phyloP scores from a whole-genome alignment of 192 early-diverging fungal species.

The Backusella sp. region DNA sequence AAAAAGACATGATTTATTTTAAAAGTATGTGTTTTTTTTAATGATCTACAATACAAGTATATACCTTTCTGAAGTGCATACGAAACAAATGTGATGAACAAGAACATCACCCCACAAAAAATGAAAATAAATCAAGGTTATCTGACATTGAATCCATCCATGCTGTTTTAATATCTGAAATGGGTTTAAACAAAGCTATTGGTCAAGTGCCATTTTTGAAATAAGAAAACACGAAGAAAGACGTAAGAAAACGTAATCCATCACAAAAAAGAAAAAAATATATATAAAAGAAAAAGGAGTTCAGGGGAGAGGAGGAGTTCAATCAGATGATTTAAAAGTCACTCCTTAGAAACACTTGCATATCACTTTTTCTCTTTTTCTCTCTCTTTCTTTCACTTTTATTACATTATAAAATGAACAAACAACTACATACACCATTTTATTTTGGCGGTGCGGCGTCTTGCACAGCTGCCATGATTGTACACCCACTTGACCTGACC shows the following conservation, averaged over 20 bases:
- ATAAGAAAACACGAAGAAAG: background rate
- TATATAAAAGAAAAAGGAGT: background rate
- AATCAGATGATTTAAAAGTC: background rate
- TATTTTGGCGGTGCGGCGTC: conserved; percentile 51
- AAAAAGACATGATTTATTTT: no score
- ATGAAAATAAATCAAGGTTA: background rate
- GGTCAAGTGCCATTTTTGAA: background rate
- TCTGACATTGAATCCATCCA: background rate
- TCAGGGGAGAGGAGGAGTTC: background rate
- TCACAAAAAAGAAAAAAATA: background rate
- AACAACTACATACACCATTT: conserved; percentile 22
- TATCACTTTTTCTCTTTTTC: background rate
- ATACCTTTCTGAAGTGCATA: no score
- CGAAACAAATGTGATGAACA: no score
- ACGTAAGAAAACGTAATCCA: background rate
- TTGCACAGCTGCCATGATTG: conserved; percentile 58
- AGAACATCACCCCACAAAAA: no score
- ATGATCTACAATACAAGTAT: no score
- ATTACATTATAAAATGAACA: background rate
- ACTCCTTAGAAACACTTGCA: background rate
- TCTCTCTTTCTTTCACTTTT: background rate
- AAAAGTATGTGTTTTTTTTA: no score
- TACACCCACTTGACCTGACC: conserved; percentile 82
- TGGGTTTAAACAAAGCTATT: background rate
- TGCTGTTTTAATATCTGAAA: background rate